Conservation (phyloP, 75 land plant species). For the Sequoia sempervirens region DNA sequence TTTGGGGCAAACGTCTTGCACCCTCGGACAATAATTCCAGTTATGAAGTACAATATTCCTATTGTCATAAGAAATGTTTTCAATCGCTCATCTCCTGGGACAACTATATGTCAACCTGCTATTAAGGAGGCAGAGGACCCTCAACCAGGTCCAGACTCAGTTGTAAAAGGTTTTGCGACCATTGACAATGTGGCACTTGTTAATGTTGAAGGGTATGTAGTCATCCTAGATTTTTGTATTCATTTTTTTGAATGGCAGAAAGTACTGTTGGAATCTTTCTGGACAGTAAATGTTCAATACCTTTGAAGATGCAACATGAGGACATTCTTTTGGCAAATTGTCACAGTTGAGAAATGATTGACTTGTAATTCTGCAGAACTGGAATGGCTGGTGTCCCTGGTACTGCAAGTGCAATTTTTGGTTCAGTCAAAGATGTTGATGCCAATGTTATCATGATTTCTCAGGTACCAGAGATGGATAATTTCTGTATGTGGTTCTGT, state of each 20-base stretch:
- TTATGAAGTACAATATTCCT: conserved; percentile 89
- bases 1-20: conserved; percentile 98
- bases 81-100: conserved; percentile 86
- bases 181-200: conserved; percentile 89
- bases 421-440: conserved; percentile 92
- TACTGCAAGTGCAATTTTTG: conserved; percentile 94
- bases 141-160: conserved; percentile 20
- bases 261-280: conserved; percentile 1
- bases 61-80: conserved; percentile 88
- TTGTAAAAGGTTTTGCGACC: conserved; percentile 96
- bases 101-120: conserved; percentile 60
- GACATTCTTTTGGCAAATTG: background rate
- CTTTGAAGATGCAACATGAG: conserved; percentile 2
- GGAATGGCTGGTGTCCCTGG: conserved; percentile 99
- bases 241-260: background rate
- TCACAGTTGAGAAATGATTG: background rate
- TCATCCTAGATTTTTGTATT: background rate
- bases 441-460: conserved; percentile 99
- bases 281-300: background rate
- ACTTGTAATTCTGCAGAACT: conserved; percentile 56
- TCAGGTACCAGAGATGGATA: conserved; percentile 46
- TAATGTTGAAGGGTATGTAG: conserved; percentile 91
- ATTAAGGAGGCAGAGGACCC: conserved; percentile 23
- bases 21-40: conserved; percentile 95
- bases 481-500: background rate